phyloP scores from a whole-genome alignment of 2,329 filamentous ascomycete genomes.

The Colletotrichum godetiae region DNA sequence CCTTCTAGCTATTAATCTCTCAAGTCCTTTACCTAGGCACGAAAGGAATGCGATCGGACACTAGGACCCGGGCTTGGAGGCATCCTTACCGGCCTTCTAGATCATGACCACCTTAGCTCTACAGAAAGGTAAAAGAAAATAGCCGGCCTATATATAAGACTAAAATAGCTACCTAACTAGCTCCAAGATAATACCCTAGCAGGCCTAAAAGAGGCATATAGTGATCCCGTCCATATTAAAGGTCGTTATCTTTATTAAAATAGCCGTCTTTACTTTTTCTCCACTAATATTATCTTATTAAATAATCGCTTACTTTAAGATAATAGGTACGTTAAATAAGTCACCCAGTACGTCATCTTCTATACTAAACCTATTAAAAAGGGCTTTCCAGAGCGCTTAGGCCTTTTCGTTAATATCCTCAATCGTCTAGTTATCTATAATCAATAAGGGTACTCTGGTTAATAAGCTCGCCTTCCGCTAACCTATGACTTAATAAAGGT shows the following conservation, averaged over 20 bases:
- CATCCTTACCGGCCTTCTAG: slow-evolving; percentile 24
- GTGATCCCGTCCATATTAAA: neutral
- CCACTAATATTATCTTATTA: neutral
- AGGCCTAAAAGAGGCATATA: neutral
- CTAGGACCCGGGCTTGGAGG: too few species aligned
- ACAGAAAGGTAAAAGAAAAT: slow-evolving; percentile 15
- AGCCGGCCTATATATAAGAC: slow-evolving; percentile 7
- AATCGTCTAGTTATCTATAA: neutral
- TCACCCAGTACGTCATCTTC: neutral
- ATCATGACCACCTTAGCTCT: slow-evolving; percentile 31
- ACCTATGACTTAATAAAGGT: neutral
- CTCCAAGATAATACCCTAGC: neutral
- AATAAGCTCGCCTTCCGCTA: neutral
- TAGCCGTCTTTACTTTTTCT: neutral
- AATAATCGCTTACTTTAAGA: neutral
- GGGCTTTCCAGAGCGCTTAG: neutral
- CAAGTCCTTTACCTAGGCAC: slow-evolving; percentile 31
- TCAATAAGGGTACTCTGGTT: neutral
- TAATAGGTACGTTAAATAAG: neutral
- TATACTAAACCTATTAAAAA: neutral
- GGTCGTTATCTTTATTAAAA: neutral
- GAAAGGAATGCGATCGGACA: slow-evolving; percentile 32
- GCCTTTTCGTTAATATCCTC: neutral
- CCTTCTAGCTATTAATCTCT: slow-evolving; percentile 23
- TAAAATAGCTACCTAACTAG: slow-evolving; percentile 8